Conservation (phyloP, 192 early-diverging fungal species). For the Mortierella claussenii region DNA sequence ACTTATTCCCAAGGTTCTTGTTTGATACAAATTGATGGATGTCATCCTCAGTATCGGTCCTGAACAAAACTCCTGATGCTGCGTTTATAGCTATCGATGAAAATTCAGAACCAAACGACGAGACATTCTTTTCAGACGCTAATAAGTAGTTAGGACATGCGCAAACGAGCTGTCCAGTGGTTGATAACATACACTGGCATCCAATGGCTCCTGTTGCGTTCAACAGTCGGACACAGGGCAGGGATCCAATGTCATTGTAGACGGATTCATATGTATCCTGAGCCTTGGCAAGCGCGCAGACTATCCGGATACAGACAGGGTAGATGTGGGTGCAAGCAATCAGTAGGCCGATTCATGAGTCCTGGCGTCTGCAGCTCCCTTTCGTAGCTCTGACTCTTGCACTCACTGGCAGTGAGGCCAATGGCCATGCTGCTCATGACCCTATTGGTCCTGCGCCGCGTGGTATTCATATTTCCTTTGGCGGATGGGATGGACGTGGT, state of each 20-base stretch:
- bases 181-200: no score
- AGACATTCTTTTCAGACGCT: background rate
- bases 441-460: conserved; percentile 8
- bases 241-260: conserved; percentile 59
- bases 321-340: background rate
- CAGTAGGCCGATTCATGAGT: background rate
- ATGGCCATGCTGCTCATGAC: conserved; percentile 25
- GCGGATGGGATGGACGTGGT: no score
- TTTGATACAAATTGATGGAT: conserved; percentile 60
- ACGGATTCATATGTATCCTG: conserved; percentile 41
- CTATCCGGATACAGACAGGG: conserved; percentile 1
- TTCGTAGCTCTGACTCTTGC: background rate
- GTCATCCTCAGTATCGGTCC: conserved; percentile 57
- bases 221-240: conserved; percentile 67
- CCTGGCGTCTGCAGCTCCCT: background rate
- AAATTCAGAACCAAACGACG: background rate
- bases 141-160: conserved; percentile 38
- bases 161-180: no score
- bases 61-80: conserved; percentile 68
- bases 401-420: conserved; percentile 24
- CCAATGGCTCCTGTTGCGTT: conserved; percentile 67
- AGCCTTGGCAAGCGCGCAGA: conserved; percentile 14
- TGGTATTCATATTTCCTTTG: conserved; percentile 18
- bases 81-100: conserved; percentile 36
- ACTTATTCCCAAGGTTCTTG: conserved; percentile 48